Evolutionary conservation across 1,284 basidiomycete genomes (phyloP).

Genomic region (Ganoderma leucocontextum): DNA sequence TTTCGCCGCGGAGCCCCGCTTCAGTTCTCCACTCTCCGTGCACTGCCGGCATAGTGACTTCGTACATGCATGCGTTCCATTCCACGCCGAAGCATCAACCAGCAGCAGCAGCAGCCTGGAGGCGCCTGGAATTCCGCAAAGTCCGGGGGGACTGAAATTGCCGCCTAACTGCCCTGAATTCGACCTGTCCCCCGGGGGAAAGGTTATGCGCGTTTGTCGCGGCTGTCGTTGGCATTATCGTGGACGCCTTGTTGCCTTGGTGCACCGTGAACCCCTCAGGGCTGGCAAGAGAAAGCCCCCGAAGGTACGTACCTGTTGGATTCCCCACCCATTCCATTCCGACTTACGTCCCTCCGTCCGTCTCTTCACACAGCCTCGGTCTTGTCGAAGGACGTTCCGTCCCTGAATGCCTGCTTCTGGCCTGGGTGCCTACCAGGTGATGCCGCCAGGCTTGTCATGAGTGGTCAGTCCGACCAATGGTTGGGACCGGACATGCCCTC

Average conservation of each 20-base stretch:
- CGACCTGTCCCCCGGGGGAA: conserved; percentile 16
- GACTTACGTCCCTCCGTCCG: conserved; percentile 12
- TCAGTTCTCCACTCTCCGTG: conserved; percentile 7
- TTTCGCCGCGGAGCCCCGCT: conserved; percentile 6
- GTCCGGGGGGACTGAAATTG: conserved; percentile 21
- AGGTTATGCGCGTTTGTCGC: not conserved
- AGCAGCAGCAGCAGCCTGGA: conserved; percentile 15
- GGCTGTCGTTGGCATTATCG: not conserved
- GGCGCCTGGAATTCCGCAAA: conserved; percentile 29
- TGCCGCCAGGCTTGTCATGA: conserved; percentile 6
- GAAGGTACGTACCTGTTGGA: conserved; percentile 4
- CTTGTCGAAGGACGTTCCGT: conserved; percentile 2
- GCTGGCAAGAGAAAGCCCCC: not conserved
- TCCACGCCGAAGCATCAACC: conserved; percentile 29
- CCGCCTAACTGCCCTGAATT: conserved; percentile 18
- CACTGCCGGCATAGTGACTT: conserved; percentile 24
- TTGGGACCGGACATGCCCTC: not conserved
- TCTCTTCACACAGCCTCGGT: conserved; percentile 8
- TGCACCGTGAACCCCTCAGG: conserved; percentile 4
- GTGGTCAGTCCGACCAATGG: conserved; percentile 11
- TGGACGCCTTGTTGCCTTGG: not conserved
- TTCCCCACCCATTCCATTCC: conserved; percentile 5
- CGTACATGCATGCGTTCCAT: conserved; percentile 22
- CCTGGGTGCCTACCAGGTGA: conserved; percentile 17
- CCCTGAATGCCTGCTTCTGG: conserved; percentile 9